Percentiles rank a stretch among this genome's conserved stretches.
These are phyloP conservation scores for Microascus cirrosus DNA, from an alignment of 2,329 filamentous ascomycete genomes.

Conservation along the genomic window DNA sequence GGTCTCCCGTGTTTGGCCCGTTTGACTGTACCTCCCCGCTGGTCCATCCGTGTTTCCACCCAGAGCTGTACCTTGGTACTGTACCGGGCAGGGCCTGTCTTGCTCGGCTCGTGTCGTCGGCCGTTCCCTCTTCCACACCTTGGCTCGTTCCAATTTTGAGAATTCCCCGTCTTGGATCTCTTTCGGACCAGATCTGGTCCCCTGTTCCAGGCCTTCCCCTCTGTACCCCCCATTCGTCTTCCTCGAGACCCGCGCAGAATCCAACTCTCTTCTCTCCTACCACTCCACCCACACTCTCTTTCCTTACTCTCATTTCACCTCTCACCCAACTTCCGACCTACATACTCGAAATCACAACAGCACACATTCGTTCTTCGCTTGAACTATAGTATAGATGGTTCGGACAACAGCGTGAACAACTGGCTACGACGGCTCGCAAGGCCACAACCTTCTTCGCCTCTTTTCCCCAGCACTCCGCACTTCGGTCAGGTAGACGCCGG, in stretches of 20 bases:
- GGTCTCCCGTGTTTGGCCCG: background rate
- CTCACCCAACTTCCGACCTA: constrained; percentile 1
- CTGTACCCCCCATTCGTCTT: constrained; percentile 4
- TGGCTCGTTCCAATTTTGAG: background rate
- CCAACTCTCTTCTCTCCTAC: constrained; percentile 14
- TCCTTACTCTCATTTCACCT: background rate
- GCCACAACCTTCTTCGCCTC: background rate
- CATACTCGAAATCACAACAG: background rate
- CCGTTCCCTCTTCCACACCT: background rate
- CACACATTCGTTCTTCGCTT: constrained; percentile 4
- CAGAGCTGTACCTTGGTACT: background rate
- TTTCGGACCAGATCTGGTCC: background rate
- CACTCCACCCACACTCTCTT: constrained; percentile 1
- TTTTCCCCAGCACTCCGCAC: background rate
- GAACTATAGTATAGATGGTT: constrained; percentile 26
- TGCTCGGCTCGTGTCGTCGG: constrained; percentile 27
- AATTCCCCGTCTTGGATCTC: background rate
- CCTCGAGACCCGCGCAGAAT: constrained; percentile 9
- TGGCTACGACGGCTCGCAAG: constrained; percentile 20
- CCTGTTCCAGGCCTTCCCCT: background rate
- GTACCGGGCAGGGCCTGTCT: constrained; percentile 27
- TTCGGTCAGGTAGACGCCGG: too few relatives aligned
- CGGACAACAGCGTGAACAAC: constrained; percentile 15
- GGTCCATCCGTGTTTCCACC: background rate
- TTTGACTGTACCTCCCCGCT: background rate